Conservation (phyloP, 495 filamentous ascomycete genomes). For the Choiromyces venosus region DNA sequence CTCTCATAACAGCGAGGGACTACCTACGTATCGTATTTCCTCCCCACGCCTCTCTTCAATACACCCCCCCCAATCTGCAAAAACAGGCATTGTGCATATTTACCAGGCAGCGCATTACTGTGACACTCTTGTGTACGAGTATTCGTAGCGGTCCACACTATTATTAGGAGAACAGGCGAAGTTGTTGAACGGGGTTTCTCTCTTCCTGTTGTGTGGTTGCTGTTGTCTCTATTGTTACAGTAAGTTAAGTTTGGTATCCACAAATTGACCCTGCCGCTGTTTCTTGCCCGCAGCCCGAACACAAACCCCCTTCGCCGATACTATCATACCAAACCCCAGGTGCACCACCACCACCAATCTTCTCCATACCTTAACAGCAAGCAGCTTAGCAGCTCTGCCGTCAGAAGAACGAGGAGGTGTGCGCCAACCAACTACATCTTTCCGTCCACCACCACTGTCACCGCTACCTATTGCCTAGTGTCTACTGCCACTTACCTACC, state of each 20-base stretch:
- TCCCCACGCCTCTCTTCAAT: not conserved
- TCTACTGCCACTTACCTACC: not conserved
- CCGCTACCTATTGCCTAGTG: not conserved
- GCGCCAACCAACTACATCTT: not conserved
- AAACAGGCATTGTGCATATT: constrained; percentile 36
- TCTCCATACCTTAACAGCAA: constrained; percentile 26
- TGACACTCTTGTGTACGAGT: not conserved
- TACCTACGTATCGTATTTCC: constrained; percentile 21
- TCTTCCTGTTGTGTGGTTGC: constrained; percentile 27
- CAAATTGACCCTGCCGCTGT: no score
- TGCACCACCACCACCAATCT: constrained; percentile 13
- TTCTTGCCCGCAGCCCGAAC: constrained; percentile 29
- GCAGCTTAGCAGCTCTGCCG: constrained; percentile 28
- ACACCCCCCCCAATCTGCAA: constrained; percentile 16
- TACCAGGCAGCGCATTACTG: not conserved
- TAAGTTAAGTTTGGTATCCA: no score
- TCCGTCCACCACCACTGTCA: not conserved
- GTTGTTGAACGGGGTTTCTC: not conserved
- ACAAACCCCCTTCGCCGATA: constrained; percentile 23
- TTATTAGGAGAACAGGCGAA: not conserved
- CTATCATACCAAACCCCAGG: constrained; percentile 16
- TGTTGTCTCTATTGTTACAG: no score
- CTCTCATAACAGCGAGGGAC: constrained; percentile 18
- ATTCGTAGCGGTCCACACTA: not conserved
- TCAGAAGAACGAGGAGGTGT: constrained; percentile 21